Conservation (phyloP, 352 stramenopile genomes). For the Pythium rhizo-oryzae region DNA sequence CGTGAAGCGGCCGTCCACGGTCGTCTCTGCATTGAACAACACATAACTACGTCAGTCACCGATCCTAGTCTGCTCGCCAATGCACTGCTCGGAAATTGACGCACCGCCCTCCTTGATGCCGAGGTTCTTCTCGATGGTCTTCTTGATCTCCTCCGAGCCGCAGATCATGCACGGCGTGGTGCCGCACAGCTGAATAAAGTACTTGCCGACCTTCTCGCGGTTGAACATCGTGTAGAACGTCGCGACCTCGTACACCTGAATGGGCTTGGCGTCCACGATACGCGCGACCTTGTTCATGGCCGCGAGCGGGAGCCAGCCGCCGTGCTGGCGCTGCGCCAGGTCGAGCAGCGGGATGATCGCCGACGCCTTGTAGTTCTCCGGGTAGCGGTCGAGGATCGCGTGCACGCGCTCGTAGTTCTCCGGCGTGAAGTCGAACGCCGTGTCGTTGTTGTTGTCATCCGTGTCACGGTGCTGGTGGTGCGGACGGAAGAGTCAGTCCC, state of each 20-base stretch:
- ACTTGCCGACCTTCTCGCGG: conserved; percentile 94
- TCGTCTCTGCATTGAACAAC: conserved; percentile 57
- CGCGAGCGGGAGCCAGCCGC: conserved; percentile 97
- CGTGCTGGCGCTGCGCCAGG: conserved; percentile 95
- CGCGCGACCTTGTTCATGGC: conserved; percentile 99
- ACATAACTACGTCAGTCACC: not conserved
- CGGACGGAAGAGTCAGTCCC: not conserved
- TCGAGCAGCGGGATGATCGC: conserved; percentile 99
- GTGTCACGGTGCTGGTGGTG: conserved; percentile 93
- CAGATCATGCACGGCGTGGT: conserved; percentile 99
- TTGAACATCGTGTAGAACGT: conserved; percentile 99
- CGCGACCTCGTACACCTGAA: conserved; percentile 99
- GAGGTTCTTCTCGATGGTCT: conserved; percentile 97
- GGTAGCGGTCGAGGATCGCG: conserved; percentile 97
- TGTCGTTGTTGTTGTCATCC: conserved; percentile 96
- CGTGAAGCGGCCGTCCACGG: conserved; percentile 87
- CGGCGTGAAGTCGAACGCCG: conserved; percentile 97
- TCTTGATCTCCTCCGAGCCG: conserved; percentile 99
- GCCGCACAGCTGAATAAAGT: conserved; percentile 97
- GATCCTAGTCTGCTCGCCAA: not conserved
- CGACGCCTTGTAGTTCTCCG: conserved; percentile 99
- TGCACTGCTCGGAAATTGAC: not conserved
- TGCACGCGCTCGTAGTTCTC: conserved; percentile 98
- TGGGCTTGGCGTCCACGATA: conserved; percentile 96
- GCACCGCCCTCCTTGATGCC: conserved; percentile 96